These are phyloP conservation scores for Ceratocystis alfenasii DNA, from an alignment of 2,329 filamentous ascomycete species.

Conservation along the genomic window DNA sequence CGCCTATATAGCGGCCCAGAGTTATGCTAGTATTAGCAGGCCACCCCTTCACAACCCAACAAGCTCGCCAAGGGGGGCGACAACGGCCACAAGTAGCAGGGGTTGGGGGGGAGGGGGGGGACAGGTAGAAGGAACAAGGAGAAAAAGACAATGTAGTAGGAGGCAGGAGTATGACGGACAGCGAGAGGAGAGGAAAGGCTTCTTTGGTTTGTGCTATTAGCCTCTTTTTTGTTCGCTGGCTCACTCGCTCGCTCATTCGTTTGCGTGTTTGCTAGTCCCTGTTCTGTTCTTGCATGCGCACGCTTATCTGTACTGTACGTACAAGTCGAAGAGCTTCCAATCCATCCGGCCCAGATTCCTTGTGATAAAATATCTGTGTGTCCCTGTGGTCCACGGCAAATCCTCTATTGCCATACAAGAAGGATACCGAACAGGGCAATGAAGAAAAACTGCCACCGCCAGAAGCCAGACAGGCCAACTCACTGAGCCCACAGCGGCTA, in stretches of 20 bases:
- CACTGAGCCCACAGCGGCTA: not conserved
- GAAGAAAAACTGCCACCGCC: not conserved
- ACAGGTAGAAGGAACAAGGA: not conserved
- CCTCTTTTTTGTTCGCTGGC: too few species aligned
- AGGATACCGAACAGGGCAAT: not conserved
- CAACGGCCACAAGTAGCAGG: not conserved
- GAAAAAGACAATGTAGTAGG: constrained; percentile 2
- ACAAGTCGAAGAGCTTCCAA: too few species aligned
- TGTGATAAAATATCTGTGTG: too few species aligned
- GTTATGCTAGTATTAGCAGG: not conserved
- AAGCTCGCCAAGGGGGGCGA: not conserved
- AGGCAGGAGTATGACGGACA: not conserved
- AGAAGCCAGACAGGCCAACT: not conserved
- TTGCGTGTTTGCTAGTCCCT: too few species aligned
- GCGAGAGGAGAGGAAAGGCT: not conserved
- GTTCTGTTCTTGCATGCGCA: too few species aligned
- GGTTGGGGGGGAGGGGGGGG: not conserved
- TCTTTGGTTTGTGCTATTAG: too few species aligned
- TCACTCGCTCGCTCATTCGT: too few species aligned
- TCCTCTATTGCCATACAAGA: not conserved
- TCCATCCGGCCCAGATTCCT: too few species aligned
- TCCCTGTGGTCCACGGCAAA: too few species aligned
- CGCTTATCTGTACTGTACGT: too few species aligned
- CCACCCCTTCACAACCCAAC: not conserved
- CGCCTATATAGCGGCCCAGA: constrained; percentile 9